Conservation (phyloP, 257 asterid genomes). For the Prunella vulgaris region DNA sequence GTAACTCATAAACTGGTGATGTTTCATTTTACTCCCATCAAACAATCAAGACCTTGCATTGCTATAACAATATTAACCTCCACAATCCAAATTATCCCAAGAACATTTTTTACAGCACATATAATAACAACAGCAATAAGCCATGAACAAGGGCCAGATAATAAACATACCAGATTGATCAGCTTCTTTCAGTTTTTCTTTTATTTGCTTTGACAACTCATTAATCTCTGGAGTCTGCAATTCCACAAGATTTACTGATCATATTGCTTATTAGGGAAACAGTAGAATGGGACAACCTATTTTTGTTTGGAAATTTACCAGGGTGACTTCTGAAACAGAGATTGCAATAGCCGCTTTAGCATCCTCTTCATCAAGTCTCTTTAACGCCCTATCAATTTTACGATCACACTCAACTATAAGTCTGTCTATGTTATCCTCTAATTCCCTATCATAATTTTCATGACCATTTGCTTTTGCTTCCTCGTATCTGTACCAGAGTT, state of each 20-base stretch:
- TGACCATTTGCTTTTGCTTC: conserved; percentile 73
- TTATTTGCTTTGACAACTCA: conserved; percentile 86
- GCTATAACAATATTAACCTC: conserved; percentile 3
- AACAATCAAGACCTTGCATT: conserved; percentile 18
- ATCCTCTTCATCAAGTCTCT: conserved; percentile 92
- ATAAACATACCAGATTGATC: conserved; percentile 60
- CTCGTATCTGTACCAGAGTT: conserved; percentile 59
- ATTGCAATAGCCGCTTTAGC: conserved; percentile 97
- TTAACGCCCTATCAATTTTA: conserved; percentile 82
- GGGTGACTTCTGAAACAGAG: conserved; percentile 89
- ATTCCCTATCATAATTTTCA: conserved; percentile 86
- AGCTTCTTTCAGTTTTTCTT: conserved; percentile 75
- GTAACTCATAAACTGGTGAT: neutral
- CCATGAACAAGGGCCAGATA: neutral
- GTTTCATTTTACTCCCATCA: conserved; percentile 8
- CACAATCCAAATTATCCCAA: neutral
- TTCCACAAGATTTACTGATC: conserved; percentile 16
- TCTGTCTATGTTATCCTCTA: conserved; percentile 92
- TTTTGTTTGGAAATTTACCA: conserved; percentile 31
- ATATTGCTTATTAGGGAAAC: neutral
- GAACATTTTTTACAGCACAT: neutral
- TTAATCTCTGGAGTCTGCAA: conserved; percentile 70
- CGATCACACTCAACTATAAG: conserved; percentile 93
- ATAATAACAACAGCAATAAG: neutral
- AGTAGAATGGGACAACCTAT: neutral